Percentiles rank a stretch among this genome's conserved stretches.
phyloP scores from a whole-genome alignment of 768 basidiomycete genomes.

The Lepiota subincarnata region DNA sequence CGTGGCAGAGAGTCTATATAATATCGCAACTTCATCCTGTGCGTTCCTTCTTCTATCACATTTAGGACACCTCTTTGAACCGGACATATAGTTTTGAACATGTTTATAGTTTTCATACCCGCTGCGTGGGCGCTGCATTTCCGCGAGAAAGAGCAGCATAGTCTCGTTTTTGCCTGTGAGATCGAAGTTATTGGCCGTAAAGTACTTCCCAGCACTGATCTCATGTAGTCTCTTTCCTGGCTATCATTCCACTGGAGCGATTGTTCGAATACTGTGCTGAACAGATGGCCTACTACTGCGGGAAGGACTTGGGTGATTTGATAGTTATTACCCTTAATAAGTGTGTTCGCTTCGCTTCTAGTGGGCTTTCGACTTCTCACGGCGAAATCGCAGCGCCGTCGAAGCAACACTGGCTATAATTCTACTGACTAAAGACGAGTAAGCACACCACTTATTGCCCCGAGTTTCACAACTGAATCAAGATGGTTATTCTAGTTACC shows the following conservation, averaged over 20 bases:
- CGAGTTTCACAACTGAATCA: background rate
- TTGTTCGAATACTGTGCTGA: conserved; percentile 64
- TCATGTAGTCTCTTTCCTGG: conserved; percentile 53
- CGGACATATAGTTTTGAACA: conserved; percentile 45
- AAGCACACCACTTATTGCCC: conserved; percentile 23
- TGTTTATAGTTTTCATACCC: conserved; percentile 54
- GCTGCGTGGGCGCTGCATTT: conserved; percentile 61
- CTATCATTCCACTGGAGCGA: conserved; percentile 62
- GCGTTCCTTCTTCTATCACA: conserved; percentile 15
- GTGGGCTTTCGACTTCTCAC: conserved; percentile 2
- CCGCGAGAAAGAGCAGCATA: conserved; percentile 28
- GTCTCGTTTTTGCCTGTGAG: conserved; percentile 43
- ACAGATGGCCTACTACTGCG: conserved; percentile 52
- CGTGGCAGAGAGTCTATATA: conserved; percentile 38
- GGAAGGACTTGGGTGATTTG: conserved; percentile 66
- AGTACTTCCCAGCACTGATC: background rate
- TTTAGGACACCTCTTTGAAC: no score
- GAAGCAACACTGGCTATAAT: conserved; percentile 72
- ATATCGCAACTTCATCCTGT: conserved; percentile 54
- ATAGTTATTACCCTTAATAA: conserved; percentile 63
- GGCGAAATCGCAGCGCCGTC: conserved; percentile 42
- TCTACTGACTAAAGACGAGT: conserved; percentile 69
- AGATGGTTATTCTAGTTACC: conserved; percentile 35
- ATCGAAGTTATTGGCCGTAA: background rate
- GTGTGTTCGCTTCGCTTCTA: conserved; percentile 29